Conservation (phyloP, 2,329 filamentous ascomycete genomes). For the Microcyclospora pomicola region DNA sequence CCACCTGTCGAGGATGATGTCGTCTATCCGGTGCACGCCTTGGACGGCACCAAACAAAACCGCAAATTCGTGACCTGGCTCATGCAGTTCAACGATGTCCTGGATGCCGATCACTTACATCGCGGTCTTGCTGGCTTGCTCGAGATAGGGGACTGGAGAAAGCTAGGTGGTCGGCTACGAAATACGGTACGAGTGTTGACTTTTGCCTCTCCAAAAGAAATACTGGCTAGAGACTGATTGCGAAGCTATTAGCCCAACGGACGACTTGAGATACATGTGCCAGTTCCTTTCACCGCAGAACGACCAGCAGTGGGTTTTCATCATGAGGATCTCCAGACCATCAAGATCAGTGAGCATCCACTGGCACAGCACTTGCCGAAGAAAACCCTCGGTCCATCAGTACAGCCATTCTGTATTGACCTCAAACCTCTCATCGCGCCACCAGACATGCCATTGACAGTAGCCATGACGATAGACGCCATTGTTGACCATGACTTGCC, state of each 20-base stretch:
- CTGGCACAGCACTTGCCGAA: background rate
- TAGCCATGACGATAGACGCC: conserved; percentile 23
- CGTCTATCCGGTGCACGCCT: background rate
- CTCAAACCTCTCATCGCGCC: background rate
- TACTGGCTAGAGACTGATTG: too few relatives aligned
- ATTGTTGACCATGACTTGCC: conserved; percentile 31
- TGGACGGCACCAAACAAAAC: background rate
- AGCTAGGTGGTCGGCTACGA: conserved; percentile 2
- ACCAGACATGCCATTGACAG: conserved; percentile 8
- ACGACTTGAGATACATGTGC: conserved; percentile 1
- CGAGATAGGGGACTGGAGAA: conserved; percentile 2
- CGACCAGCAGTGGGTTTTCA: conserved; percentile 1
- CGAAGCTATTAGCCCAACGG: background rate
- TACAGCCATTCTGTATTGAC: background rate
- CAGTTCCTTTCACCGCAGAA: background rate
- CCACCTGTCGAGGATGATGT: background rate
- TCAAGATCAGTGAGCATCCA: background rate
- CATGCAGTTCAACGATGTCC: conserved; percentile 6
- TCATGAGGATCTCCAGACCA: background rate
- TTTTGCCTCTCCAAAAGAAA: background rate
- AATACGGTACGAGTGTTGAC: background rate
- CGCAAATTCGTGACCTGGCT: conserved; percentile 2
- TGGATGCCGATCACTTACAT: conserved; percentile 4
- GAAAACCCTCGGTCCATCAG: background rate
- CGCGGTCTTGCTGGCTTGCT: background rate